A percentile compares a stretch with the other conserved stretches of the same genome.
Evolutionary conservation across 352 stramenopile genomes (phyloP).

Genomic region (Phytophthora cryptogea): DNA sequence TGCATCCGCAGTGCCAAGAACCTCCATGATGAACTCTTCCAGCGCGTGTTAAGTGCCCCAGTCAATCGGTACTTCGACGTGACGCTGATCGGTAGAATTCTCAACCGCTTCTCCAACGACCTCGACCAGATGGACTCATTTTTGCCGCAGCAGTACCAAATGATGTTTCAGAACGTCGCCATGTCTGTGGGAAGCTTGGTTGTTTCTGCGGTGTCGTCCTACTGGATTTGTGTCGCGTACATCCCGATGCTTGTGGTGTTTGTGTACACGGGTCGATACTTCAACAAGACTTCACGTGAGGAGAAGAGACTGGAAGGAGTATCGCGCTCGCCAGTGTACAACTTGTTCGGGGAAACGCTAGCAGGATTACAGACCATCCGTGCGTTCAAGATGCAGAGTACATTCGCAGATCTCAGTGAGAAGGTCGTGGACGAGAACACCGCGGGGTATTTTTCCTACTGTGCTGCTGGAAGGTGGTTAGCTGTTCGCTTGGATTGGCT

Average conservation of each 20-base stretch:
- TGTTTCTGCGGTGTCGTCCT: constrained; percentile 22
- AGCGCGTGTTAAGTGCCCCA: constrained; percentile 43
- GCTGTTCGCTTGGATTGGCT: constrained; percentile 90
- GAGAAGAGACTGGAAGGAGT: constrained; percentile 94
- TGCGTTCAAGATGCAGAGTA: constrained; percentile 44
- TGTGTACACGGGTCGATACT: constrained; percentile 34
- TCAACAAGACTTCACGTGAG: constrained; percentile 81
- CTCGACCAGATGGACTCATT: constrained; percentile 46
- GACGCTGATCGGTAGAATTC: constrained; percentile 46
- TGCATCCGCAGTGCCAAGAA: constrained; percentile 30
- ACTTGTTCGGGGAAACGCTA: constrained; percentile 19
- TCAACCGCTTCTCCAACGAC: constrained; percentile 57
- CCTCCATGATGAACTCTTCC: constrained; percentile 40
- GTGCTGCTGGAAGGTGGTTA: constrained; percentile 88
- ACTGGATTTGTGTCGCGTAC: constrained; percentile 26
- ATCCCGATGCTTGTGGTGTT: constrained; percentile 17
- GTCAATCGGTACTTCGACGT: constrained; percentile 56
- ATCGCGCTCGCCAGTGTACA: constrained; percentile 27
- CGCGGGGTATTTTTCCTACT: constrained; percentile 54
- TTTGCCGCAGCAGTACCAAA: constrained; percentile 42
- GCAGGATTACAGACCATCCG: constrained; percentile 24
- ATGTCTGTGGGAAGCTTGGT: constrained; percentile 19
- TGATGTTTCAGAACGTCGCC: constrained; percentile 31
- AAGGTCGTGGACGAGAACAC: constrained; percentile 47
- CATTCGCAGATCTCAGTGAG: constrained; percentile 47